These are phyloP conservation scores for Trametes punicea DNA, from an alignment of 768 basidiomycete genomes.

Conservation along the genomic window DNA sequence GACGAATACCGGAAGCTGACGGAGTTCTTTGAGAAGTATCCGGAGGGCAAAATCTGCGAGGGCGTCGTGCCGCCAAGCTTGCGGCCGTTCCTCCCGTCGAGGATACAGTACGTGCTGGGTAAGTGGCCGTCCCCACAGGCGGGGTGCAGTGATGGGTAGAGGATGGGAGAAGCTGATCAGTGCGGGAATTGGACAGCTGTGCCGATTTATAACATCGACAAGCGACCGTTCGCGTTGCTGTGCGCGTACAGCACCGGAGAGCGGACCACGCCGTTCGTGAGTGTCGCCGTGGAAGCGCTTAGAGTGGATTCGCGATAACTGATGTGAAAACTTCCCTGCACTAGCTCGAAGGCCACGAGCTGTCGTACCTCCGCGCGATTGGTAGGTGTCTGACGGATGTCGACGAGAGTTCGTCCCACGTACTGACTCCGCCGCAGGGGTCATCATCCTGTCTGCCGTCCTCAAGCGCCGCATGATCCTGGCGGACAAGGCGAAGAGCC, in stretches of 20 bases:
- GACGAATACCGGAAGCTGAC: slow-evolving; percentile 76
- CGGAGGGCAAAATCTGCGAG: slow-evolving; percentile 86
- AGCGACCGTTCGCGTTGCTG: slow-evolving; percentile 85
- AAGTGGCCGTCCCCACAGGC: slow-evolving; percentile 30
- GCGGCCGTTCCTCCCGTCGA: slow-evolving; percentile 73
- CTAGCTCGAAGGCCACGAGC: slow-evolving; percentile 82
- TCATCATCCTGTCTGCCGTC: slow-evolving; percentile 91
- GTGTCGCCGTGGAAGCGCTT: slow-evolving; percentile 19
- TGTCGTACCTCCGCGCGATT: slow-evolving; percentile 90
- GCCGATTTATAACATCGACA: slow-evolving; percentile 91
- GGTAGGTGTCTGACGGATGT: slow-evolving; percentile 38
- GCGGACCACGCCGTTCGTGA: slow-evolving; percentile 76
- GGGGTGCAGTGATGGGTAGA: background rate
- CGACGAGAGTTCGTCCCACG: background rate
- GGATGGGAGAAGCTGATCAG: slow-evolving; percentile 1
- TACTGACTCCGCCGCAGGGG: slow-evolving; percentile 42
- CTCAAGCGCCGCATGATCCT: slow-evolving; percentile 90
- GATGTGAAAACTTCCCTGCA: background rate
- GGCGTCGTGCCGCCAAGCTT: slow-evolving; percentile 82
- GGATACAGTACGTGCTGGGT: slow-evolving; percentile 88
- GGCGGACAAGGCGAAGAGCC: slow-evolving; percentile 90
- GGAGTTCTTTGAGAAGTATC: slow-evolving; percentile 73
- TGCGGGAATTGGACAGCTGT: slow-evolving; percentile 52
- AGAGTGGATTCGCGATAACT: background rate
- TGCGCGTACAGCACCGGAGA: slow-evolving; percentile 89